These are phyloP conservation scores for Ramaria sp. DNA, from an alignment of 768 basidiomycete genomes.

Conservation along the genomic window DNA sequence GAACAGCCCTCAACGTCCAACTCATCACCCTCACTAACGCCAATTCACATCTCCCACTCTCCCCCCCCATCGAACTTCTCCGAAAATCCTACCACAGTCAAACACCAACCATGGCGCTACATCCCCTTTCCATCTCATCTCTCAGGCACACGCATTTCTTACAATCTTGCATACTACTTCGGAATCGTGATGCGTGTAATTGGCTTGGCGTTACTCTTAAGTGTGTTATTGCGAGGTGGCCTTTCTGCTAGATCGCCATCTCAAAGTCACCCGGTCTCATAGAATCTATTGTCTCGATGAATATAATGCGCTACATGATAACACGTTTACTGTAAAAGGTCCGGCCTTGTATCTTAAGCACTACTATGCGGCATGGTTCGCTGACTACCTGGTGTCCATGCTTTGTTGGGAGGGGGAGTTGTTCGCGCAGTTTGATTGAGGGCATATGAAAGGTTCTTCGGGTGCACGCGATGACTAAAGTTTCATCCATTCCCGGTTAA, in stretches of 20 bases:
- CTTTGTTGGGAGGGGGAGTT: no score
- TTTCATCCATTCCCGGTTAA: no score
- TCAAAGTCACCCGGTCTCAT: no score
- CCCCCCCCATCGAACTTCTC: neutral
- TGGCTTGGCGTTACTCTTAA: neutral
- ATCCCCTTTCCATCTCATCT: neutral
- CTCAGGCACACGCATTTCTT: neutral
- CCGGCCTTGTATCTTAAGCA: no score
- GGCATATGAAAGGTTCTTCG: no score
- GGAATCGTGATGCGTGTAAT: constrained; percentile 1
- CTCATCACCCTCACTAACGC: neutral
- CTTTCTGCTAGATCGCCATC: neutral
- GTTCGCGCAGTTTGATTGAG: no score
- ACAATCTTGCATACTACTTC: neutral
- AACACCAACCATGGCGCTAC: neutral
- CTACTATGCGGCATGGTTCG: no score
- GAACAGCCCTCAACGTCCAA: neutral
- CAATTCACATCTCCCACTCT: neutral
- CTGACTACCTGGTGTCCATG: no score
- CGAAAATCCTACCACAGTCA: neutral
- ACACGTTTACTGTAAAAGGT: no score
- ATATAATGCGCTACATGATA: no score
- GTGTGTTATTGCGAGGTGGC: neutral
- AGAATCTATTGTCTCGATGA: no score
- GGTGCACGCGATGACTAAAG: no score